Conservation (phyloP, 2,329 filamentous ascomycete species). For the Apiospora hydei region DNA sequence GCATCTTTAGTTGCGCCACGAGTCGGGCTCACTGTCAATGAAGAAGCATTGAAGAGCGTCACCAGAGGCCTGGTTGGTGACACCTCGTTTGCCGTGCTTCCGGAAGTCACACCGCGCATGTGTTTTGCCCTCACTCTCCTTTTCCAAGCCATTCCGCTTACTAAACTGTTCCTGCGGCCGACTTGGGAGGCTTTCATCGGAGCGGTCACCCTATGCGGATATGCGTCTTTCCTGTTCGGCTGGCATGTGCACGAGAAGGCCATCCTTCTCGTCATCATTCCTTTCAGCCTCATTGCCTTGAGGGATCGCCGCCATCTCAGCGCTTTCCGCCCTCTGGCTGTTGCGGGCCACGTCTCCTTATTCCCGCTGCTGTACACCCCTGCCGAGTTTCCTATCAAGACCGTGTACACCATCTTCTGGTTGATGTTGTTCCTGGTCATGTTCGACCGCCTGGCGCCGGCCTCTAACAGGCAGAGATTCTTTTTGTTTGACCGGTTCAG, state of each 20-base stretch:
- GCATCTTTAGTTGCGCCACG: conserved; percentile 74
- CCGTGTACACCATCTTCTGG: conserved; percentile 92
- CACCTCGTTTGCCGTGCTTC: conserved; percentile 90
- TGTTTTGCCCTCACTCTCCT: conserved; percentile 86
- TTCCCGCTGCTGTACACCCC: conserved; percentile 94
- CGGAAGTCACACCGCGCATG: conserved; percentile 78
- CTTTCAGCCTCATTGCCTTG: conserved; percentile 91
- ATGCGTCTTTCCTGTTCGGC: conserved; percentile 95
- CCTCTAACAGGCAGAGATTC: conserved; percentile 78
- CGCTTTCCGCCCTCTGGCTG: conserved; percentile 89
- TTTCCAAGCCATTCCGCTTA: conserved; percentile 80
- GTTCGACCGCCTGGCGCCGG: conserved; percentile 88
- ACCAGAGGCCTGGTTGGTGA: conserved; percentile 94
- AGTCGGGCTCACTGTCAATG: conserved; percentile 76
- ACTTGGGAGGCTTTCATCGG: conserved; percentile 91
- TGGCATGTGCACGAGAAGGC: conserved; percentile 99
- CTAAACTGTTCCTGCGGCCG: conserved; percentile 82
- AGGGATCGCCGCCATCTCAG: conserved; percentile 89
- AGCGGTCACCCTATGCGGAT: conserved; percentile 89
- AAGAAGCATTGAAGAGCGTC: conserved; percentile 82
- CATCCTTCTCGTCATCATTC: conserved; percentile 90
- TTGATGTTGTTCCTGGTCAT: conserved; percentile 82
- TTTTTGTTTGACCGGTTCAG: conserved; percentile 93
- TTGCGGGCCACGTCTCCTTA: conserved; percentile 92
- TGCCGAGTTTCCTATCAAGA: conserved; percentile 93